Percentiles rank a stretch among this genome's conserved stretches.
Conservation (phyloP, 768 basidiomycete species). For the Mycena floridula region DNA sequence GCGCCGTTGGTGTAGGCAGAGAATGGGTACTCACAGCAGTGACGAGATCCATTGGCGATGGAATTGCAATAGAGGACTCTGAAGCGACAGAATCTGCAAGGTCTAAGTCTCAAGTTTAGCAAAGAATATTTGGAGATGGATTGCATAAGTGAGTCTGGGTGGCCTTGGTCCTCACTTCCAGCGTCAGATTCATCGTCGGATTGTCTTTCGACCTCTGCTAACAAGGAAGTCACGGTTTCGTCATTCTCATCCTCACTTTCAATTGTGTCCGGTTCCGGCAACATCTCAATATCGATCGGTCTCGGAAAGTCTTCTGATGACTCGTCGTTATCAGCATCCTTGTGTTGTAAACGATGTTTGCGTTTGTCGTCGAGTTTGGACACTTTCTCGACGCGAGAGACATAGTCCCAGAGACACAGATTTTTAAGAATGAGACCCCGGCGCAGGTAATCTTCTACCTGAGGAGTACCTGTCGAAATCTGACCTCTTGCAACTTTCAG, state of each 20-base stretch:
- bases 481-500: background rate
- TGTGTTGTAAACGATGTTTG: background rate
- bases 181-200: background rate
- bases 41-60: too few relatives aligned
- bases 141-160: background rate
- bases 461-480: background rate
- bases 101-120: too few relatives aligned
- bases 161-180: background rate
- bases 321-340: slow-evolving; percentile 6
- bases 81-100: too few relatives aligned
- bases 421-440: background rate
- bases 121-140: too few relatives aligned
- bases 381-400: background rate
- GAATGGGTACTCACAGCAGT: too few relatives aligned
- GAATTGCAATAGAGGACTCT: too few relatives aligned
- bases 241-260: background rate
- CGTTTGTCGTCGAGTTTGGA: background rate
- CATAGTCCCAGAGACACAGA: slow-evolving; percentile 3
- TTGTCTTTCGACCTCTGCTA: background rate
- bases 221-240: background rate
- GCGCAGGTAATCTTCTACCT: background rate
- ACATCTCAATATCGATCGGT: too few relatives aligned
- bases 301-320: background rate
- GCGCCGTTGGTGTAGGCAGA: too few relatives aligned
- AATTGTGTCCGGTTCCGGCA: too few relatives aligned